Evolutionary conservation across 2,329 filamentous ascomycete species (phyloP).

Genomic region (Ceratocystis smalleyi): DNA sequence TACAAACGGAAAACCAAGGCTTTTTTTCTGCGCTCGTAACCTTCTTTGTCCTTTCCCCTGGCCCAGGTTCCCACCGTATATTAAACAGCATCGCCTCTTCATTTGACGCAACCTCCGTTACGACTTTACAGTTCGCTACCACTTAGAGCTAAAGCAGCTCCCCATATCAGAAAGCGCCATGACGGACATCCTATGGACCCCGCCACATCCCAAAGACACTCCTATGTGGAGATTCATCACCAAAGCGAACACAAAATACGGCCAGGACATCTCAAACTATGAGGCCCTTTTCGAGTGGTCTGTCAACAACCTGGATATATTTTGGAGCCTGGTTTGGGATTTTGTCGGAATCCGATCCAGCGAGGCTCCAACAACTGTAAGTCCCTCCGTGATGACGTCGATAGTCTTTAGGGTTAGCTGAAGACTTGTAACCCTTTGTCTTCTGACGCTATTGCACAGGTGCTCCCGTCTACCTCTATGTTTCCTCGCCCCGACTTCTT

Average conservation of each 20-base stretch:
- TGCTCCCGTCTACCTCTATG: constrained; percentile 54
- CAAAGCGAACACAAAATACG: constrained; percentile 51
- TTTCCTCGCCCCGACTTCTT: constrained; percentile 86
- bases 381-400: constrained; percentile 24
- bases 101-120: neutral
- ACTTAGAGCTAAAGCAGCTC: neutral
- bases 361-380: constrained; percentile 46
- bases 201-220: constrained; percentile 4
- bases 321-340: constrained; percentile 79
- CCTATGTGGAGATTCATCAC: constrained; percentile 55
- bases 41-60: neutral
- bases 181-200: constrained; percentile 9
- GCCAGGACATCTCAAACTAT: constrained; percentile 48
- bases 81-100: neutral
- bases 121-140: neutral
- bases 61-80: neutral
- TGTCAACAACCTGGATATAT: constrained; percentile 53
- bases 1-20: neutral
- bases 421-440: neutral
- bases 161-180: neutral
- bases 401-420: neutral
- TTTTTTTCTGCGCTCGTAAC: neutral
- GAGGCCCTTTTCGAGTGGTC: constrained; percentile 75
- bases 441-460: constrained; percentile 30
- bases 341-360: constrained; percentile 48